Evolutionary conservation across 2,329 filamentous ascomycete species (phyloP).

Genomic region (Talaromyces albobiverticillius): DNA sequence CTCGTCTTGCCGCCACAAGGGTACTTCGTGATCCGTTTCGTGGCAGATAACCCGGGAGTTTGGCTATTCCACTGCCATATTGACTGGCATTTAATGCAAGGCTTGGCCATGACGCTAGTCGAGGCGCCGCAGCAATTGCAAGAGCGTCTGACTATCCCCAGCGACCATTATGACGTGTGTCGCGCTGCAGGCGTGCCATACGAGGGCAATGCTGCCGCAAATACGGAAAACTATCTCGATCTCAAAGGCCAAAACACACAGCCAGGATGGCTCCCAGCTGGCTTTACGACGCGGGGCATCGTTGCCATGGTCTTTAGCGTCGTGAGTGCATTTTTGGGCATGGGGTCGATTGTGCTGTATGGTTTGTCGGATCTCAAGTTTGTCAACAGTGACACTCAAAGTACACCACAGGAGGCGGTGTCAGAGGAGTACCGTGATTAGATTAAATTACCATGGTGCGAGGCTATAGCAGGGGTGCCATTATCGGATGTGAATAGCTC

Average conservation of each 20-base stretch:
- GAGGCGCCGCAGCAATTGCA: constrained; percentile 65
- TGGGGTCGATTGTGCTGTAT: constrained; percentile 53
- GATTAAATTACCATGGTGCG: too few relatives aligned
- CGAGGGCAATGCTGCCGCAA: constrained; percentile 70
- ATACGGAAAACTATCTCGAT: constrained; percentile 61
- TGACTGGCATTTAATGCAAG: constrained; percentile 70
- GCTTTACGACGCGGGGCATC: constrained; percentile 68
- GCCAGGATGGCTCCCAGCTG: constrained; percentile 58
- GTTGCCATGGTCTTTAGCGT: constrained; percentile 71
- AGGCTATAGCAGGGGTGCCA: too few relatives aligned
- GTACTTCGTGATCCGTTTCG: constrained; percentile 60
- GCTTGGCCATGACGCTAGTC: constrained; percentile 64
- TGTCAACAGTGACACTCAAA: neutral
- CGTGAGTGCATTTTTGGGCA: constrained; percentile 64
- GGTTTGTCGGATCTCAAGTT: constrained; percentile 41
- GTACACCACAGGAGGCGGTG: neutral
- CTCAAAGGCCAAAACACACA: constrained; percentile 58
- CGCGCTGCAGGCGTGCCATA: constrained; percentile 46
- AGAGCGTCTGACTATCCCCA: constrained; percentile 54
- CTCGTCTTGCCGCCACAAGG: constrained; percentile 63
- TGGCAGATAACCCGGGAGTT: constrained; percentile 49
- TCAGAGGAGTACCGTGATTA: neutral
- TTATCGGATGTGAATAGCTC: too few relatives aligned
- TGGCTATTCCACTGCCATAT: constrained; percentile 81
- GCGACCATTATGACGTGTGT: constrained; percentile 14